Conservation (phyloP, 192 early-diverging fungal species). For the Coemansia sp. region DNA sequence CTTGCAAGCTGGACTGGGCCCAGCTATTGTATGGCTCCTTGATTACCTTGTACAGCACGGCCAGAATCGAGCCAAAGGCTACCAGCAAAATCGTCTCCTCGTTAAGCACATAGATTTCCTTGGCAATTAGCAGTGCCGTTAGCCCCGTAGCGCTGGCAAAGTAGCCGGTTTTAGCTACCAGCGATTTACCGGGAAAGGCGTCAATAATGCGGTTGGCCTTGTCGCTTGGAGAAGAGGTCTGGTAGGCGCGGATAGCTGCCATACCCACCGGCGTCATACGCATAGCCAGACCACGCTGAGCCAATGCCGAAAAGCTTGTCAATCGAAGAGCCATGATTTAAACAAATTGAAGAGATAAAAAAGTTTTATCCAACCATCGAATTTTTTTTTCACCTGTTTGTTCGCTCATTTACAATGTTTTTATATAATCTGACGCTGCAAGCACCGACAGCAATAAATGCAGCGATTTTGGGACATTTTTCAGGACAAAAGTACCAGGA, state of each 20-base stretch:
- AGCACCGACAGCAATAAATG: constrained; percentile 72
- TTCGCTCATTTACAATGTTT: constrained; percentile 14
- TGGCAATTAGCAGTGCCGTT: constrained; percentile 85
- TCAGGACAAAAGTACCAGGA: constrained; percentile 90
- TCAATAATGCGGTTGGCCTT: constrained; percentile 92
- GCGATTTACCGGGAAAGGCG: constrained; percentile 84
- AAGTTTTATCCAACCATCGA: neutral
- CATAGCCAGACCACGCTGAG: constrained; percentile 49
- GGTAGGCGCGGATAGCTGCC: constrained; percentile 34
- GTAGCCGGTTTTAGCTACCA: constrained; percentile 85
- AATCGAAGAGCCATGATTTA: constrained; percentile 40
- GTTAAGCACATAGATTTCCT: constrained; percentile 98
- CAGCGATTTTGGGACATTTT: constrained; percentile 86
- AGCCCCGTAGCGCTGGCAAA: constrained; percentile 79
- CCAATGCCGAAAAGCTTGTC: constrained; percentile 44
- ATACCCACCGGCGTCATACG: constrained; percentile 43
- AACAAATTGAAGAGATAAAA: neutral
- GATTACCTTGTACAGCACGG: constrained; percentile 71
- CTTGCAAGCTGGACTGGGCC: constrained; percentile 65
- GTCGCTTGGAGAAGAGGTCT: constrained; percentile 57
- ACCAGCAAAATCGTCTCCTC: constrained; percentile 85
- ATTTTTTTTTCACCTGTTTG: neutral
- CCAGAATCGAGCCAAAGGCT: constrained; percentile 76
- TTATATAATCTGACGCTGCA: constrained; percentile 92
- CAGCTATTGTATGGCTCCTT: constrained; percentile 84